phyloP scores from a whole-genome alignment of 2,329 filamentous ascomycete genomes.

The Beauveria asiatica region DNA sequence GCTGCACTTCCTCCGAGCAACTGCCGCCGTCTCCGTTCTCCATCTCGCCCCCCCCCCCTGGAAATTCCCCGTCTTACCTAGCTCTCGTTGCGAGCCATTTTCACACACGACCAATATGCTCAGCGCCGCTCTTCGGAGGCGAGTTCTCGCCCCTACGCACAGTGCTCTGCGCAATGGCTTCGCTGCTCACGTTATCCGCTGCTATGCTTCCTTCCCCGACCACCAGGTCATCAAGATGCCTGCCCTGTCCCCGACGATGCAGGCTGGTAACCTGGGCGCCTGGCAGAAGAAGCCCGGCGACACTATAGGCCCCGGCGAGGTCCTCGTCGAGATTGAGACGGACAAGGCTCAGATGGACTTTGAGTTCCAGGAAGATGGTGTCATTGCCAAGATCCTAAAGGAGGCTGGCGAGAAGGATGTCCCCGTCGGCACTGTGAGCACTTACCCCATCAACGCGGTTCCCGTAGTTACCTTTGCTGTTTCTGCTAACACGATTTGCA shows the following conservation, averaged over 20 bases:
- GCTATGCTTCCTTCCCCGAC: conserved; percentile 78
- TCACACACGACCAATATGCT: conserved; percentile 38
- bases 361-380: conserved; percentile 97
- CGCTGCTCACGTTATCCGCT: conserved; percentile 49
- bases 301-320: conserved; percentile 78
- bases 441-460: not conserved
- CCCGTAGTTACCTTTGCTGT: not conserved
- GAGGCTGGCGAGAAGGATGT: conserved; percentile 91
- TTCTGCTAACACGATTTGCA: conserved; percentile 28
- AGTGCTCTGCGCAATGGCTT: conserved; percentile 43
- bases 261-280: conserved; percentile 84
- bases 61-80: not conserved
- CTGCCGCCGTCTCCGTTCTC: not conserved
- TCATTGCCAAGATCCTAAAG: conserved; percentile 89
- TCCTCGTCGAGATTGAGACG: conserved; percentile 96
- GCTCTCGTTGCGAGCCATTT: conserved; percentile 12
- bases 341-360: conserved; percentile 99
- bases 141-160: conserved; percentile 44
- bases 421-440: conserved; percentile 80
- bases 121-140: conserved; percentile 55
- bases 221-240: conserved; percentile 98
- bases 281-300: conserved; percentile 99
- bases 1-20: not conserved
- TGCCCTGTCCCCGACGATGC: conserved; percentile 96
- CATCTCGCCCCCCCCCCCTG: not conserved